Evolutionary conservation across 2,329 filamentous ascomycete species (phyloP).

Genomic region (Apiospora pterosperma): DNA sequence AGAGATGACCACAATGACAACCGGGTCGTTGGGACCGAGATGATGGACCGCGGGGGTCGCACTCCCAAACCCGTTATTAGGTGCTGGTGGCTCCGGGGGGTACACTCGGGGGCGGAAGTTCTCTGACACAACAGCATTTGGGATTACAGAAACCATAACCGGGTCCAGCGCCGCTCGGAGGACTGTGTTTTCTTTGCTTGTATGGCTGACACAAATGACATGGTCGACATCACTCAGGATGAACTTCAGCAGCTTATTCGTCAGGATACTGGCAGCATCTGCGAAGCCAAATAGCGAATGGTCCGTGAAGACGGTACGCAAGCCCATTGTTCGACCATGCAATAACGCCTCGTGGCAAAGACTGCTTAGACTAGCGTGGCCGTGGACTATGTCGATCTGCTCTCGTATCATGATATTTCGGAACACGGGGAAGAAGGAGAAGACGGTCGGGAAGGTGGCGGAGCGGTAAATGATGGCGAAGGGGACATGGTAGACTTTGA

Average conservation of each 20-base stretch:
- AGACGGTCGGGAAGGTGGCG: conserved; percentile 91
- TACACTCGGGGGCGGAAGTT: conserved; percentile 76
- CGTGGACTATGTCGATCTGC: conserved; percentile 94
- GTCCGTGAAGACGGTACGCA: conserved; percentile 95
- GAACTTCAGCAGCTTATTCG: conserved; percentile 97
- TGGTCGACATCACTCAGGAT: conserved; percentile 95
- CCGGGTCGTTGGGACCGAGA: conserved; percentile 77
- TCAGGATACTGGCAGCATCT: conserved; percentile 91
- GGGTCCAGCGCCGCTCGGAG: conserved; percentile 91
- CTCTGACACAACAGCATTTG: conserved; percentile 94
- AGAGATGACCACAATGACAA: conserved; percentile 96
- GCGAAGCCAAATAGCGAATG: conserved; percentile 97
- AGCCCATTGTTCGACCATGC: conserved; percentile 92
- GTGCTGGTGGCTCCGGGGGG: conserved; percentile 30
- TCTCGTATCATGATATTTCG: conserved; percentile 94
- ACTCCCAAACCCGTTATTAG: conserved; percentile 21
- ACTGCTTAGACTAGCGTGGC: conserved; percentile 90
- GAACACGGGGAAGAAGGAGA: conserved; percentile 98
- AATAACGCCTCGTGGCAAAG: conserved; percentile 93
- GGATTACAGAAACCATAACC: conserved; percentile 95
- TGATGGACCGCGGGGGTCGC: conserved; percentile 58
- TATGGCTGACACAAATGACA: conserved; percentile 97
- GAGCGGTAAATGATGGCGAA: conserved; percentile 95
- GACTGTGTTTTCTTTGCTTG: conserved; percentile 98
- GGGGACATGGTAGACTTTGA: conserved; percentile 97